A percentile compares a stretch with the other conserved stretches of the same genome.
Evolutionary conservation across 768 basidiomycete genomes (phyloP).

Genomic region (Lactarius hengduanensis): DNA sequence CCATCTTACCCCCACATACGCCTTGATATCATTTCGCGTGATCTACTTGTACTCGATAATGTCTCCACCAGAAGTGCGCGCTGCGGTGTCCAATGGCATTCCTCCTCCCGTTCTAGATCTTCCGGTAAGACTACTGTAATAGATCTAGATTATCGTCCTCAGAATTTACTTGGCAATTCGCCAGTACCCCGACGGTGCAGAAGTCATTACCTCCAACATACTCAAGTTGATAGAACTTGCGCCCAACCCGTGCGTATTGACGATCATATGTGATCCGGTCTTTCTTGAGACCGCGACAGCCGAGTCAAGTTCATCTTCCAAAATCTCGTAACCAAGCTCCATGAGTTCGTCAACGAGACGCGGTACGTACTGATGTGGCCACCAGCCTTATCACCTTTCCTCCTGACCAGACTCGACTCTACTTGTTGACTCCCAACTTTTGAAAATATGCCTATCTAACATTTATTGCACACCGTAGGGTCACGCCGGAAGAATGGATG

Average conservation of each 20-base stretch:
- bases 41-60: slow-evolving; percentile 2
- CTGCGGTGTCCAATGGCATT: slow-evolving; percentile 40
- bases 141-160: not conserved
- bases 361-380: slow-evolving; percentile 38
- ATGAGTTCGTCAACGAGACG: slow-evolving; percentile 72
- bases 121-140: slow-evolving; percentile 35
- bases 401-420: not conserved
- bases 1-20: not conserved
- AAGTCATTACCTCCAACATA: slow-evolving; percentile 50
- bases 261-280: not conserved
- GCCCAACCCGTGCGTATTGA: slow-evolving; percentile 40
- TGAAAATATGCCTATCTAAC: not conserved
- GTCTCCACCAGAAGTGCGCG: slow-evolving; percentile 10
- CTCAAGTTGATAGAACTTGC: slow-evolving; percentile 41
- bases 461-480: slow-evolving; percentile 32
- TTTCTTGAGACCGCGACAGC: slow-evolving; percentile 32
- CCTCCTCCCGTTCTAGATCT: slow-evolving; percentile 40
- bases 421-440: not conserved
- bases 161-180: not conserved
- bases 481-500: slow-evolving; percentile 89
- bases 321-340: slow-evolving; percentile 63
- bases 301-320: slow-evolving; percentile 49
- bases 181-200: slow-evolving; percentile 49
- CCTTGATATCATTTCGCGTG: not conserved
- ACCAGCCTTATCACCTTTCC: not conserved